Conservation (phyloP, 441 rosid genomes). For the Dalechampia spathulata region DNA sequence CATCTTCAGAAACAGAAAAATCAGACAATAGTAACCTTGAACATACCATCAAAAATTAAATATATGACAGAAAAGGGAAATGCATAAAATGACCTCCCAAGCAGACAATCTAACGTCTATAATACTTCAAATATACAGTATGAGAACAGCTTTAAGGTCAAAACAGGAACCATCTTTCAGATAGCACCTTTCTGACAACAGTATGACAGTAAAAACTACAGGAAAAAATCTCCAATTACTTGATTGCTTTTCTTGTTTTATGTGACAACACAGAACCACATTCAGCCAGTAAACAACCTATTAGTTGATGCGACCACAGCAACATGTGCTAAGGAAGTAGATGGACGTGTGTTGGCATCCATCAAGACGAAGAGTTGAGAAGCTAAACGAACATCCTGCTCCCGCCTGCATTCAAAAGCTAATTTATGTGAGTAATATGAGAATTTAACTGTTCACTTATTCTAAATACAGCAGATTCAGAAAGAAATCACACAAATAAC, state of each 20-base stretch:
- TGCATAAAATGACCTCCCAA: neutral
- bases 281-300: conserved; percentile 39
- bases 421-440: conserved; percentile 5
- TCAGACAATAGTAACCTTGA: neutral
- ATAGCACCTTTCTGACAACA: neutral
- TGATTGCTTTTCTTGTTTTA: neutral
- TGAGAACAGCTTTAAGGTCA: neutral
- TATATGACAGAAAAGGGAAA: neutral
- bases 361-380: conserved; percentile 70
- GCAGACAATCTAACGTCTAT: neutral
- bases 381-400: conserved; percentile 75
- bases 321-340: conserved; percentile 41
- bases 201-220: neutral
- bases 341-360: conserved; percentile 60
- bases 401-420: conserved; percentile 47
- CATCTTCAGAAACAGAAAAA: neutral
- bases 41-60: neutral
- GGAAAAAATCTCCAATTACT: neutral
- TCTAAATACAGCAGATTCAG: conserved; percentile 1
- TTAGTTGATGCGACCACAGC: conserved; percentile 90
- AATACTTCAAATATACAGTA: neutral
- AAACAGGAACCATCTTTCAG: too few relatives aligned
- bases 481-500: neutral
- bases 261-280: neutral
- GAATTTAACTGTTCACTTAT: neutral